These are phyloP conservation scores for Bipolaris zeicola DNA, from an alignment of 2,329 filamentous ascomycete genomes.

Conservation along the genomic window DNA sequence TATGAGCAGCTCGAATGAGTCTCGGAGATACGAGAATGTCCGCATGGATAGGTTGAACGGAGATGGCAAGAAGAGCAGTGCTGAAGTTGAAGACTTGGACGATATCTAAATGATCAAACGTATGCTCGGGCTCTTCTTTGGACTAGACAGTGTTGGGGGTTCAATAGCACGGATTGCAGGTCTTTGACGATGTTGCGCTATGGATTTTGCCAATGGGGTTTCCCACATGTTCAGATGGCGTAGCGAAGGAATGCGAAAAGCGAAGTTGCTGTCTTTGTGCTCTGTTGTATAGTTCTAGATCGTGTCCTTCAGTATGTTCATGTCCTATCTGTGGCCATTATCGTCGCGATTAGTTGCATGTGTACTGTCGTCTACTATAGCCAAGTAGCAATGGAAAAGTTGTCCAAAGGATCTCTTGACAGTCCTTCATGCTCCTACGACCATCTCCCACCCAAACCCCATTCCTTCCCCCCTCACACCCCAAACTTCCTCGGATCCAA, in stretches of 20 bases:
- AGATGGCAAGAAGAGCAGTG: slow-evolving; percentile 50
- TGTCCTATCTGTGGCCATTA: background rate
- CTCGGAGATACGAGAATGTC: slow-evolving; percentile 30
- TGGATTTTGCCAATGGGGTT: slow-evolving; percentile 3
- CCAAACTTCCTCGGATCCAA: slow-evolving; percentile 50
- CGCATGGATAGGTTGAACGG: slow-evolving; percentile 50
- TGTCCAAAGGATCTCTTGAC: background rate
- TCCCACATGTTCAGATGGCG: slow-evolving; percentile 5
- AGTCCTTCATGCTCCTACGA: background rate
- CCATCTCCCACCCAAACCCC: background rate
- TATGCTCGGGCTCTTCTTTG: background rate
- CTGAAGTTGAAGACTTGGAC: slow-evolving; percentile 41
- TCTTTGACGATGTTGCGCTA: background rate
- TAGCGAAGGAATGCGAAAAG: background rate
- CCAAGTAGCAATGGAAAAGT: background rate
- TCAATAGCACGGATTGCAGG: background rate
- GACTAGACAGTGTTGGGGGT: slow-evolving; percentile 1
- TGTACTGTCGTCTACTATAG: background rate
- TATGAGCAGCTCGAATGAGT: slow-evolving; percentile 56
- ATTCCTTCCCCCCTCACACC: background rate
- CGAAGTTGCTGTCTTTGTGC: background rate
- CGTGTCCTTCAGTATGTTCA: background rate
- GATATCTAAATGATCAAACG: slow-evolving; percentile 37
- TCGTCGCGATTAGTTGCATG: background rate
- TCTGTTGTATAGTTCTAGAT: background rate